Evolutionary conservation across 2,329 filamentous ascomycete species (phyloP).

Genomic region (Talaromyces sp.): DNA sequence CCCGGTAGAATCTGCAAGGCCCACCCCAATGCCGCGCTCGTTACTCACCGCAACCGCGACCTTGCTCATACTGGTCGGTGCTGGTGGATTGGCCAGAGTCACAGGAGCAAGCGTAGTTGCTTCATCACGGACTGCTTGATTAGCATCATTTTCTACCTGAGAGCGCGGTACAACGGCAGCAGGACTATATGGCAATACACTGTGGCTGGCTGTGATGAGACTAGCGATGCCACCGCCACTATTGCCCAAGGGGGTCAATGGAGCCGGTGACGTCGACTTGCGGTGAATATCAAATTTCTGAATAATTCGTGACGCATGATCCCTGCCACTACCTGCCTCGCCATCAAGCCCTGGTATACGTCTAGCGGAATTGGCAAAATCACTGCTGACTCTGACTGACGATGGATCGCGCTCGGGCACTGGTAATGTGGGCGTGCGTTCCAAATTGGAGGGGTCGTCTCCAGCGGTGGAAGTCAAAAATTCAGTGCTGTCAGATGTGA

Average conservation of each 20-base stretch:
- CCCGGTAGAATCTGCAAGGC: slow-evolving; percentile 61
- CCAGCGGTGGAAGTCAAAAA: slow-evolving; percentile 57
- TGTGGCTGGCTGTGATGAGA: slow-evolving; percentile 81
- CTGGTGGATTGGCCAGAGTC: slow-evolving; percentile 79
- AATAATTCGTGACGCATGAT: slow-evolving; percentile 85
- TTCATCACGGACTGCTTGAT: slow-evolving; percentile 43
- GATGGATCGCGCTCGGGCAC: slow-evolving; percentile 62
- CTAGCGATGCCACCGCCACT: slow-evolving; percentile 70
- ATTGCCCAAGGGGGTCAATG: slow-evolving; percentile 48
- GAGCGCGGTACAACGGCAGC: slow-evolving; percentile 37
- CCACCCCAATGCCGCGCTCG: slow-evolving; percentile 67
- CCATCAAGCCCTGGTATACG: slow-evolving; percentile 53
- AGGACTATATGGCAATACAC: slow-evolving; percentile 66
- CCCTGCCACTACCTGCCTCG: slow-evolving; percentile 72
- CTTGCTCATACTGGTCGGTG: slow-evolving; percentile 81
- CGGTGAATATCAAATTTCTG: slow-evolving; percentile 88
- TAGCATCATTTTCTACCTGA: slow-evolving; percentile 35
- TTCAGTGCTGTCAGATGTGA: slow-evolving; percentile 76
- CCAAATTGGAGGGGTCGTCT: slow-evolving; percentile 55
- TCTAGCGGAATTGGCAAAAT: slow-evolving; percentile 54
- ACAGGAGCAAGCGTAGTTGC: slow-evolving; percentile 67
- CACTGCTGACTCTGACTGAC: slow-evolving; percentile 67
- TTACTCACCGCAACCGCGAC: slow-evolving; percentile 77
- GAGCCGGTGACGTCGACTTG: slow-evolving; percentile 63
- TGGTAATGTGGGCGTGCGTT: slow-evolving; percentile 65